Evolutionary conservation across 2,329 filamentous ascomycete genomes (phyloP).

Genomic region (Hymenoscyphus infarciens): DNA sequence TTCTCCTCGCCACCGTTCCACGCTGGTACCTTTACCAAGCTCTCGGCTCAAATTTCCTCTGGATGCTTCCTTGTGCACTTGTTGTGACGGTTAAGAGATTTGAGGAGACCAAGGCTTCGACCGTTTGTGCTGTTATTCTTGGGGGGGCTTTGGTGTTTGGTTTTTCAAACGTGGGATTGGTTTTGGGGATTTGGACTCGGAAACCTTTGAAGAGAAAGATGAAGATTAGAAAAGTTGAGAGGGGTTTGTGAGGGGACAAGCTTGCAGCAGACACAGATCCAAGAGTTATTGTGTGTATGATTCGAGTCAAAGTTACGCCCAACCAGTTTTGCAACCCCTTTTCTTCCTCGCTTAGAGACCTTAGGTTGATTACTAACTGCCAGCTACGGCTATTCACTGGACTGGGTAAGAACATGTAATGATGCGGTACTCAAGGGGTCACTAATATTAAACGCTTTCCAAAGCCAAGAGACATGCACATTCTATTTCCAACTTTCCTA

Average conservation of each 20-base stretch:
- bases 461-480: too few relatives aligned
- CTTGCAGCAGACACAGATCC: too few relatives aligned
- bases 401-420: too few relatives aligned
- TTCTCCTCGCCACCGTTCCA: constrained; percentile 60
- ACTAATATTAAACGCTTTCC: too few relatives aligned
- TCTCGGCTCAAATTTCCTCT: constrained; percentile 62
- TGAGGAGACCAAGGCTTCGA: constrained; percentile 57
- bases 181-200: constrained; percentile 22
- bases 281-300: too few relatives aligned
- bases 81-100: constrained; percentile 50
- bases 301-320: too few relatives aligned
- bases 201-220: constrained; percentile 19
- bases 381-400: too few relatives aligned
- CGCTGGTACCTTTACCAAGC: constrained; percentile 67
- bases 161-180: constrained; percentile 40
- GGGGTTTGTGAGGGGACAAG: background rate
- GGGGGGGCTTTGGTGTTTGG: constrained; percentile 66
- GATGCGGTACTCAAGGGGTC: too few relatives aligned
- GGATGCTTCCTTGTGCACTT: constrained; percentile 69
- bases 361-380: too few relatives aligned
- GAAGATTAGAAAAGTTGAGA: background rate
- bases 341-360: too few relatives aligned
- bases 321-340: too few relatives aligned
- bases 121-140: constrained; percentile 63
- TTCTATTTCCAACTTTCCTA: too few relatives aligned